Base-by-base conservation (phyloP, 2,329 filamentous ascomycete genomes). In the Colletotrichum zoysiae region DNA sequence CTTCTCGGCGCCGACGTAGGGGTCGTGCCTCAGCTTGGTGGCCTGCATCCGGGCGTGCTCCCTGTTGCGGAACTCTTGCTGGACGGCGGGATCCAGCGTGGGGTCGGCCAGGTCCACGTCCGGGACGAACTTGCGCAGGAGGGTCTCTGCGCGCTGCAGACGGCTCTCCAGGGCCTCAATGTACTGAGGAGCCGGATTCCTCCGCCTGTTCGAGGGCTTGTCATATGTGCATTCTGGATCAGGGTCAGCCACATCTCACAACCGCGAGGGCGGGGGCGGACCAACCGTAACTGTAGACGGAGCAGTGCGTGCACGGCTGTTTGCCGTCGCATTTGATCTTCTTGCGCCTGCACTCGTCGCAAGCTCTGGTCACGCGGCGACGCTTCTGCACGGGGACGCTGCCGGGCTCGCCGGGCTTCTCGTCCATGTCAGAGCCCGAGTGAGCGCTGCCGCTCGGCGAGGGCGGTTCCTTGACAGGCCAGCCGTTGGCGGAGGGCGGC, bases 271-370 rank as follows among this genome's bases (percentile, higher is more conserved):
- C 42, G 5, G 9, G 44, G 18, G 58, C 74, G n/a, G 56, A 77
- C 87, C 79, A 87, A 98, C 96, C 95, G 86, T 99, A 99, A 80
- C 95, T 98, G 82, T 99, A 99, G 61, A 98, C 95, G 14, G 95
- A 97, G 81, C 96, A 99, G 82, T 98, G 96, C 0, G 95, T 98
- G 82, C 93, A 96, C 12, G 93, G 93, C 79, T 95, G 93, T 81
- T 95, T 94, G 76, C 93, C 93, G 80, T 95, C 93, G 77, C 93
- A 95, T 80, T 95, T 95, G 78, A 95, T 95, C 82, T 95, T 95
- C 81, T 95, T 95, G 76, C 93, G 88, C 69, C 93, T 88, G 79
- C 93, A 95, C 81, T 95, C 92, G 77, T 95, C 93, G 81, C 93
- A 95, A 51, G 93, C 93, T 76, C 93, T 87, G 26, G 93, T 95